Base-by-base conservation (phyloP, 1,284 basidiomycete genomes). In the Calocybe gambosa region DNA sequence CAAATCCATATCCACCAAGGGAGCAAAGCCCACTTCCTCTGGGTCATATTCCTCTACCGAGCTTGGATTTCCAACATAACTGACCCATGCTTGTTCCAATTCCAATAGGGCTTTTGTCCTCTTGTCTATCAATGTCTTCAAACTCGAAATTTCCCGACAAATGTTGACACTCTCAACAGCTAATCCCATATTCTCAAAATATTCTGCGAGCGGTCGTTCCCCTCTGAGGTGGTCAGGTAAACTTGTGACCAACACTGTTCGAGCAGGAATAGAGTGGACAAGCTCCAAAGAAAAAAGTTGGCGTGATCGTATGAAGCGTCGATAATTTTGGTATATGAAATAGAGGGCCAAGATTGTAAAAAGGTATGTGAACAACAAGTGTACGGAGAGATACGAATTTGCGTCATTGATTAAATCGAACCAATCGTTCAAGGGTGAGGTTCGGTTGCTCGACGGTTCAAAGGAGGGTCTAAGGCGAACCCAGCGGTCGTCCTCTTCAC, bases 241-340 rank as follows among this genome's bases (percentile, higher is more conserved):
- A 43, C 81, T 78, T 4, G 88, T 86, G 35, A 95, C 80, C 68
- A 98, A 80, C 29, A 97, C 89, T 0, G 95, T 99, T 16, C 95
- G 82, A 0, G 93, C 90, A 0, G 93, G 85, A 34, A 97, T 91
- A 8, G 91, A 93, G 60, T 96, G 91, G 9, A 95, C 92, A 20
- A 97, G 80, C 62, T 96, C 92, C 33, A 98, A 75, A 0, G 90
- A 90, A 67, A 93, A 97, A 6, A 95, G 77, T 61, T 99, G 95
- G 1, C 95, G 81, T 1, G 90, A 82, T n/a, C 85, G 85, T 46
- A 98, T 80, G 68, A 95, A 99, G 16, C 85, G 81, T 39, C 82
- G 76, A 62, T 94, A 98, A 62, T 94, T 95, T 55, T 82, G 80
- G 71, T 92, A 85, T 43, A 96, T 81, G 66, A 89, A 89, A 48